Conservation (phyloP, 83 land plant species). For the Thuja plicata region DNA sequence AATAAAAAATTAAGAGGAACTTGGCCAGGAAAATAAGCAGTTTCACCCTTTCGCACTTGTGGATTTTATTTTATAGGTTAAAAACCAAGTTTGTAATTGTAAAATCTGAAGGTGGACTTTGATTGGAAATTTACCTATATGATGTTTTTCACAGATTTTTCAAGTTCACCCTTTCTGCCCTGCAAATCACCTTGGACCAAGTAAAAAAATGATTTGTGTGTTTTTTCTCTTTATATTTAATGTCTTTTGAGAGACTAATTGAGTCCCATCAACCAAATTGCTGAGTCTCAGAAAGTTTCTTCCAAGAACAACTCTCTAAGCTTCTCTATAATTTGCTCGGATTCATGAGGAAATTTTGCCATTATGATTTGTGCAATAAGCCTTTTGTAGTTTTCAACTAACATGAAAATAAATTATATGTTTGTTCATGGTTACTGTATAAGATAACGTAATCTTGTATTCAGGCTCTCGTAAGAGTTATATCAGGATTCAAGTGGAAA, state of each 20-base stretch:
- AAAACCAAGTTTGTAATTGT: neutral
- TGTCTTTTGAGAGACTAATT: neutral
- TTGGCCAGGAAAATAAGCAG: neutral
- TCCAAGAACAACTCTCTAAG: neutral
- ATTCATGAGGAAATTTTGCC: too few species aligned
- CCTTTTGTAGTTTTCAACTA: too few species aligned
- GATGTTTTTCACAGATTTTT: neutral
- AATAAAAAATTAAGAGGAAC: too few species aligned
- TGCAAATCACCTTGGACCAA: neutral
- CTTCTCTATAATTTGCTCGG: neutral
- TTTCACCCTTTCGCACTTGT: neutral
- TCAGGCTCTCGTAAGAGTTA: neutral
- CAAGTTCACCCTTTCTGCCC: neutral
- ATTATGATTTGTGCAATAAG: too few species aligned
- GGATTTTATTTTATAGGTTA: neutral
- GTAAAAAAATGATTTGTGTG: neutral
- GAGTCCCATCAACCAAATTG: too few species aligned
- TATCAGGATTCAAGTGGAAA: too few species aligned
- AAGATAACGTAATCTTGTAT: too few species aligned
- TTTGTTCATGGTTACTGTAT: too few species aligned
- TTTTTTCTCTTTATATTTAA: too few species aligned
- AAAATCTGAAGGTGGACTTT: neutral
- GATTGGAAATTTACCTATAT: too few species aligned
- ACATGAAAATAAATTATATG: too few species aligned
- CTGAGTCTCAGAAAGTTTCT: too few species aligned